Evolutionary conservation across 2,329 filamentous ascomycete genomes (phyloP).

Genomic region (Zymoseptoria brevis): DNA sequence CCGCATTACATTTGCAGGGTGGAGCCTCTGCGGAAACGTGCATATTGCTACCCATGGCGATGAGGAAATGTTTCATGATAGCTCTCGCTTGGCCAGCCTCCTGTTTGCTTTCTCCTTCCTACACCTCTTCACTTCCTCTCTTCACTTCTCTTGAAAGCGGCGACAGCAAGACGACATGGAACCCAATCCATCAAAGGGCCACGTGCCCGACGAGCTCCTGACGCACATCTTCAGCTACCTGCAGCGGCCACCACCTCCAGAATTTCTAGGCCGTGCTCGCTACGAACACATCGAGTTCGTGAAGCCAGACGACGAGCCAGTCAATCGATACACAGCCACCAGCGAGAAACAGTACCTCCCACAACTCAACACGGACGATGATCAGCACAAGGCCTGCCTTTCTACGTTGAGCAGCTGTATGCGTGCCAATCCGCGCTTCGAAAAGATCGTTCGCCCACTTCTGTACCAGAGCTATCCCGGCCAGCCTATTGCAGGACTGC

Average conservation of each 20-base stretch:
- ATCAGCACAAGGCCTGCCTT: neutral
- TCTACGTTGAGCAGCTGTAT: neutral
- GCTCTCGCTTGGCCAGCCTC: too few species aligned
- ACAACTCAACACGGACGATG: neutral
- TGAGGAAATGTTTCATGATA: too few species aligned
- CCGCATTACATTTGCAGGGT: neutral
- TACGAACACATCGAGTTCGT: neutral
- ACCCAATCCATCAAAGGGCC: neutral
- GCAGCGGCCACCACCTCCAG: neutral
- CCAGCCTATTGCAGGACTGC: neutral
- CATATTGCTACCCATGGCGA: neutral
- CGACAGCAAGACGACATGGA: neutral
- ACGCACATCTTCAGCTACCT: neutral
- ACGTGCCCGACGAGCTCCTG: neutral
- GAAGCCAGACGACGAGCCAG: neutral
- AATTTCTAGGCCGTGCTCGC: neutral
- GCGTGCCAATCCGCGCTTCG: neutral
- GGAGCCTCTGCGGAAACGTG: slow-evolving; percentile 1
- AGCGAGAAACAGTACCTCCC: neutral
- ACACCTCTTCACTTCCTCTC: neutral
- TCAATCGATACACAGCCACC: neutral
- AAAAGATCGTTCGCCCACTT: neutral
- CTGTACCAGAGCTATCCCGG: neutral
- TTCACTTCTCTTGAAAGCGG: neutral
- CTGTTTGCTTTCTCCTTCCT: neutral